A percentile compares a stretch with the other conserved stretches of the same genome.
Evolutionary conservation across 768 basidiomycete genomes (phyloP).

Genomic region (Phlebiopsis gigantea): DNA sequence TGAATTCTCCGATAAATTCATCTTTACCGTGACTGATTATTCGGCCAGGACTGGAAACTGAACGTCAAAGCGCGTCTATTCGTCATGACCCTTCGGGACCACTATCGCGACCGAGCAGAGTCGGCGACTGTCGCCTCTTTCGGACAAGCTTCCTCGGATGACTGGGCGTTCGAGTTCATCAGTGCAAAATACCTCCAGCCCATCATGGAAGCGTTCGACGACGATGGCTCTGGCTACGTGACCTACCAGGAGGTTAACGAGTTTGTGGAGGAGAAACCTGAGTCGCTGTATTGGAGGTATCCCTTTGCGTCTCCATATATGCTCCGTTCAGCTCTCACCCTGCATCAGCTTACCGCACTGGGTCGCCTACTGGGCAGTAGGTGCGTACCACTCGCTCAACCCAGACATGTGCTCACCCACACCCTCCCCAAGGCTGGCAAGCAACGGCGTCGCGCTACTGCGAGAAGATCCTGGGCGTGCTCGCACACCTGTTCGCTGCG

Average conservation of each 20-base stretch:
- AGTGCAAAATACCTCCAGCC: conserved; percentile 18
- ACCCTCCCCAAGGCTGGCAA: conserved; percentile 22
- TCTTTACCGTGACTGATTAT: neutral
- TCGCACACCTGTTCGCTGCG: conserved; percentile 13
- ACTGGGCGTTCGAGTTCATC: conserved; percentile 26
- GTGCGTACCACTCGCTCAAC: conserved; percentile 5
- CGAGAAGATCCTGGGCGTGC: conserved; percentile 10
- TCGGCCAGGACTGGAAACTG: conserved; percentile 23
- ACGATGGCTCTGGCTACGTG: conserved; percentile 30
- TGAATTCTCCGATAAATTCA: neutral
- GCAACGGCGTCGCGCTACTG: conserved; percentile 2
- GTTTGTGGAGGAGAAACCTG: conserved; percentile 23
- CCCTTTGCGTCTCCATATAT: neutral
- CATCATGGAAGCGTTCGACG: conserved; percentile 29
- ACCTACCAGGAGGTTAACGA: conserved; percentile 28
- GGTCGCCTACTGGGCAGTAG: conserved; percentile 29
- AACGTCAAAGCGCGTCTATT: conserved; percentile 26
- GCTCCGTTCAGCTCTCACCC: neutral
- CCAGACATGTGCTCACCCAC: neutral
- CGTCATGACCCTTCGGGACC: conserved; percentile 27
- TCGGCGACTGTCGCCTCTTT: conserved; percentile 1
- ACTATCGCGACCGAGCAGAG: conserved; percentile 22
- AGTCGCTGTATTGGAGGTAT: conserved; percentile 28
- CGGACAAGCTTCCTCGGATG: conserved; percentile 8
- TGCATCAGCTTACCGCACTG: conserved; percentile 24